These are phyloP conservation scores for Ephemerocybe angulata DNA, from an alignment of 768 basidiomycete species.

Conservation along the genomic window DNA sequence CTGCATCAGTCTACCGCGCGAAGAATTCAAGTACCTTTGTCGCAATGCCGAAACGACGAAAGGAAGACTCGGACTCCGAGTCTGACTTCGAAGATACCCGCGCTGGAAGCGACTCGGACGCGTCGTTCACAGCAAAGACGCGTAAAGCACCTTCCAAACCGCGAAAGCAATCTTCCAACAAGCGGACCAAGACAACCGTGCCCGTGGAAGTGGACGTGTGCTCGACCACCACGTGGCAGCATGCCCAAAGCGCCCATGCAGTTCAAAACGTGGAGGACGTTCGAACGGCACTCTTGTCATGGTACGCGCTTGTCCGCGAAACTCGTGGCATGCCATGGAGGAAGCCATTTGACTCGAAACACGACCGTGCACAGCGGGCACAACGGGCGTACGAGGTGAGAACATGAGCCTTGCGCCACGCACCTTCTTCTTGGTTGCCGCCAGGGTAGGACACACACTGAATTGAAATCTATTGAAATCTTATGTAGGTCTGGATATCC, in stretches of 20 bases:
- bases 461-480: slow-evolving; percentile 3
- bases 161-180: background rate
- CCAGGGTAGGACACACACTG: background rate
- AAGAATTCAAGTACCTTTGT: too few species aligned
- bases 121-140: slow-evolving; percentile 3
- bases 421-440: background rate
- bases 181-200: background rate
- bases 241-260: background rate
- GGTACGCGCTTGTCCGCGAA: slow-evolving; percentile 70
- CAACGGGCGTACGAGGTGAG: slow-evolving; percentile 90
- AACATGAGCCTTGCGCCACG: slow-evolving; percentile 2
- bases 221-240: background rate
- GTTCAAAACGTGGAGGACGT: background rate
- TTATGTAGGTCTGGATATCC: slow-evolving; percentile 75
- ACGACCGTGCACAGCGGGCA: slow-evolving; percentile 56
- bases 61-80: slow-evolving; percentile 2
- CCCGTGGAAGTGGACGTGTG: background rate
- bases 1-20: too few species aligned
- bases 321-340: slow-evolving; percentile 91
- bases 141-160: background rate
- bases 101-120: background rate
- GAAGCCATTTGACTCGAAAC: slow-evolving; percentile 57
- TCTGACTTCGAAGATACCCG: background rate
- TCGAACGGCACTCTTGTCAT: slow-evolving; percentile 51
- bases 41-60: slow-evolving; percentile 2